A percentile compares a stretch with the other conserved stretches of the same genome.
These are phyloP conservation scores for Ogataea pilisensis DNA, from an alignment of 805 yeast species.

Conservation along the genomic window DNA sequence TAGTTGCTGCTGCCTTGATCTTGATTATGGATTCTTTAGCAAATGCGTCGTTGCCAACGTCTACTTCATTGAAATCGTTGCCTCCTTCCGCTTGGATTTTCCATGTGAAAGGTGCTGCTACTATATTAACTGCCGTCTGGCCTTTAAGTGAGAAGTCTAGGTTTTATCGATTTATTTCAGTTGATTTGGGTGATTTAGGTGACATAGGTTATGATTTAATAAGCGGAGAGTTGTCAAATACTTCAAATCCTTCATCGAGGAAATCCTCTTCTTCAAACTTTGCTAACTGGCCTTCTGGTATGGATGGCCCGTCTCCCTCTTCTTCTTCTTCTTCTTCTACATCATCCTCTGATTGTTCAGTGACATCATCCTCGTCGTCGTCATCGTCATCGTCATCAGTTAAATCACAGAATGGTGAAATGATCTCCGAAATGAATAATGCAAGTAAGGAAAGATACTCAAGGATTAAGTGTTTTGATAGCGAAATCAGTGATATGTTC, in stretches of 20 bases:
- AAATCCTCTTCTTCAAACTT: slow-evolving; percentile 24
- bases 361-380: neutral
- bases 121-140: slow-evolving; percentile 95
- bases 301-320: neutral
- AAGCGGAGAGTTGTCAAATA: slow-evolving; percentile 31
- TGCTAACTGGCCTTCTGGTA: slow-evolving; percentile 8
- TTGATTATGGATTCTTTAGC: slow-evolving; percentile 92
- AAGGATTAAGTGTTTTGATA: slow-evolving; percentile 77
- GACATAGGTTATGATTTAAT: slow-evolving; percentile 46
- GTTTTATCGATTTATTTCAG: slow-evolving; percentile 69
- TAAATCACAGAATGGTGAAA: slow-evolving; percentile 8
- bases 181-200: slow-evolving; percentile 85
- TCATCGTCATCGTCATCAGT: slow-evolving; percentile 4
- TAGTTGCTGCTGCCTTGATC: slow-evolving; percentile 87
- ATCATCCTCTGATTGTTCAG: slow-evolving; percentile 3
- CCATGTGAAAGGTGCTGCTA: slow-evolving; percentile 96
- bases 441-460: slow-evolving; percentile 35
- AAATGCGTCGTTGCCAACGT: slow-evolving; percentile 67
- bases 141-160: slow-evolving; percentile 70
- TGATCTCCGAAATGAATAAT: slow-evolving; percentile 10
- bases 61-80: slow-evolving; percentile 52
- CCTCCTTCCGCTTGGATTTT: slow-evolving; percentile 97
- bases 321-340: neutral
- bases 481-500: slow-evolving; percentile 76
- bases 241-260: slow-evolving; percentile 22